Conservation (phyloP, 2,329 filamentous ascomycete genomes). For the Talaromyces sp. region DNA sequence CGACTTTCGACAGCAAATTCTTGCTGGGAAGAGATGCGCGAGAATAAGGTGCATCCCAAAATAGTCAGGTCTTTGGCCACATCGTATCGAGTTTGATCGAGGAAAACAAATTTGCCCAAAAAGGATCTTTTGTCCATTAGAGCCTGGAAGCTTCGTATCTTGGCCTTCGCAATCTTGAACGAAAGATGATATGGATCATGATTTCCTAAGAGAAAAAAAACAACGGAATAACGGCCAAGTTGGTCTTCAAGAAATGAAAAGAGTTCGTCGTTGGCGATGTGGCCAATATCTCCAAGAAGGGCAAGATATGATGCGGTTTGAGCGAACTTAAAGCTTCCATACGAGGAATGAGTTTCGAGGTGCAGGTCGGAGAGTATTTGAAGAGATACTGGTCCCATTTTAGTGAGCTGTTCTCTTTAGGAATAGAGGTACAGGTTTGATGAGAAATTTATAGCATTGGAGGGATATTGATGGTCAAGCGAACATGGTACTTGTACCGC, state of each 20-base stretch:
- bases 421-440: background rate
- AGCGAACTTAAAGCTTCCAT: conserved; percentile 41
- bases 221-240: conserved; percentile 38
- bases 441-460: background rate
- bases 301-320: conserved; percentile 45
- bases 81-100: conserved; percentile 31
- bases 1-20: conserved; percentile 29
- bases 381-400: conserved; percentile 11
- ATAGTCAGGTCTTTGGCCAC: conserved; percentile 26
- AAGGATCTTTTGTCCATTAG: conserved; percentile 8
- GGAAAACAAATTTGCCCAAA: conserved; percentile 27
- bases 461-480: too few relatives aligned
- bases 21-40: conserved; percentile 33
- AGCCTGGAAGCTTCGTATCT: conserved; percentile 13
- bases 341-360: conserved; percentile 43
- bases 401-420: background rate
- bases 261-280: conserved; percentile 27
- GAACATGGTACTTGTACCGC: too few relatives aligned
- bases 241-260: conserved; percentile 41
- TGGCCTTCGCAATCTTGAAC: conserved; percentile 11
- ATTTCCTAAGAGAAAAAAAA: conserved; percentile 49
- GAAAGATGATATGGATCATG: conserved; percentile 44
- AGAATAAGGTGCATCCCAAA: conserved; percentile 46
- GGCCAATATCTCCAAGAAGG: conserved; percentile 51
- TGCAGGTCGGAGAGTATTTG: conserved; percentile 52